phyloP scores from a whole-genome alignment of 805 yeast species.

The Wickerhamiella musiphila region DNA sequence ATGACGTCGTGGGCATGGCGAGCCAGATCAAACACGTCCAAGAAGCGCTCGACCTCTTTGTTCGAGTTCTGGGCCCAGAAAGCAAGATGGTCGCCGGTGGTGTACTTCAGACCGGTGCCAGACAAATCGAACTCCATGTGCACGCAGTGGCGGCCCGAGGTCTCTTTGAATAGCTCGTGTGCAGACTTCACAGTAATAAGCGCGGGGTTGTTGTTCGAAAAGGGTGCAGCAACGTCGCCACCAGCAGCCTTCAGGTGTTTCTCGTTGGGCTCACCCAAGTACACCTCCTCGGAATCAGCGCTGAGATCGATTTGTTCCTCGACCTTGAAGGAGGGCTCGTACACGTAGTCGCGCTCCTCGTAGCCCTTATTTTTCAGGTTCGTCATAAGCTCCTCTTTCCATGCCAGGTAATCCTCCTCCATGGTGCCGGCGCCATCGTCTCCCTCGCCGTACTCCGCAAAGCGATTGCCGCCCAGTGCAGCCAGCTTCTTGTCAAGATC shows the following conservation, averaged over 20 bases:
- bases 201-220: conserved; percentile 65
- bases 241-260: conserved; percentile 33
- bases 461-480: conserved; percentile 50
- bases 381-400: conserved; percentile 73
- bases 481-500: conserved; percentile 32
- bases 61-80: conserved; percentile 83
- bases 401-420: conserved; percentile 84
- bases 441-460: conserved; percentile 77
- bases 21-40: conserved; percentile 42
- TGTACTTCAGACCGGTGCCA: conserved; percentile 55
- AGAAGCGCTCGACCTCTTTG: conserved; percentile 52
- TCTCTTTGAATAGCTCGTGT: conserved; percentile 51
- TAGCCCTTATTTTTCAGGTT: conserved; percentile 46
- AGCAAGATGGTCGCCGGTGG: conserved; percentile 94
- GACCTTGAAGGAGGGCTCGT: conserved; percentile 46
- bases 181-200: conserved; percentile 47
- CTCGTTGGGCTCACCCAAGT: conserved; percentile 67
- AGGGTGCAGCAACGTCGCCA: conserved; percentile 41
- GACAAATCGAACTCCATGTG: conserved; percentile 80
- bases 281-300: conserved; percentile 30
- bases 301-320: conserved; percentile 16
- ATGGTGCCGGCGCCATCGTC: conserved; percentile 90
- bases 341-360: conserved; percentile 63
- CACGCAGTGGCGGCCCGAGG: conserved; percentile 61
- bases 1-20: conserved; percentile 39